Conservation (phyloP, 768 basidiomycete species). For the Suillus sp. region DNA sequence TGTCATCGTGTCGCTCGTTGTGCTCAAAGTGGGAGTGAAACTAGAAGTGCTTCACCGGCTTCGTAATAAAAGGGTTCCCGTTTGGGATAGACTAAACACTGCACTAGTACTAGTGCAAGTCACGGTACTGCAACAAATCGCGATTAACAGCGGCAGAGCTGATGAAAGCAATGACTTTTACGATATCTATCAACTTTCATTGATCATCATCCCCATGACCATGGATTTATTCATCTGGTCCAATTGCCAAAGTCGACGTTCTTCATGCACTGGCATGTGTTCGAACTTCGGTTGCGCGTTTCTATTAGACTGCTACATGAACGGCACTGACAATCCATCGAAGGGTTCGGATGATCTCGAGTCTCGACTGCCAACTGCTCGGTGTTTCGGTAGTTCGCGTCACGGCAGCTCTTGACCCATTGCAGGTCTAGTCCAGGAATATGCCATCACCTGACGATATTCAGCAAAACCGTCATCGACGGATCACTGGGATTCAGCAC, state of each 20-base stretch:
- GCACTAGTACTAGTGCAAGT: neutral
- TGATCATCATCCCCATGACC: neutral
- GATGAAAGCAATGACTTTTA: neutral
- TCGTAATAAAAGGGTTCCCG: neutral
- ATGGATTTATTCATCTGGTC: neutral
- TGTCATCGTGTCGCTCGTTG: conserved; percentile 19
- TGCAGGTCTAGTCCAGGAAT: too few species aligned
- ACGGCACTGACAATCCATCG: neutral
- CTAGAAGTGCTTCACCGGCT: neutral
- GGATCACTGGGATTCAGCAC: neutral
- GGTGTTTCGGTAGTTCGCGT: neutral
- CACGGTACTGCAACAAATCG: neutral
- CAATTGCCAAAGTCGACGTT: neutral
- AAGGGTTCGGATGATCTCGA: neutral
- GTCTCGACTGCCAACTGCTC: neutral
- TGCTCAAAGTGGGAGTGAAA: conserved; percentile 2
- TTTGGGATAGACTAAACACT: neutral
- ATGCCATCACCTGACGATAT: neutral
- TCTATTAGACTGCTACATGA: neutral
- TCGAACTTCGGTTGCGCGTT: neutral
- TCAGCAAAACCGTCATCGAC: neutral
- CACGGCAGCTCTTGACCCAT: too few species aligned
- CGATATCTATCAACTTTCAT: neutral
- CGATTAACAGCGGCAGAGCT: neutral
- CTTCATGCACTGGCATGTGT: neutral